Conservation (phyloP, 1,139 yeast genomes). For the Debaryomyces fabryi region DNA sequence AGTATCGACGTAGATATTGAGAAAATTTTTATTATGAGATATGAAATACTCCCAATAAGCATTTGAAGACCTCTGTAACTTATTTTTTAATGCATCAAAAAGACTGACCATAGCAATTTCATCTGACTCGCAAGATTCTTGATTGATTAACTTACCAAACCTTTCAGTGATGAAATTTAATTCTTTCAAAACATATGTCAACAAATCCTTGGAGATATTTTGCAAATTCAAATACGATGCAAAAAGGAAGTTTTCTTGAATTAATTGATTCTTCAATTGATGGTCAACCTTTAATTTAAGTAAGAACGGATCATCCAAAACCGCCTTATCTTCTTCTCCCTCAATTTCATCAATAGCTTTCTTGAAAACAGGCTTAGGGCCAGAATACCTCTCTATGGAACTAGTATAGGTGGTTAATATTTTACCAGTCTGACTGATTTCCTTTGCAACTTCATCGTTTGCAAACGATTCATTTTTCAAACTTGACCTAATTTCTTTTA, state of each 20-base stretch:
- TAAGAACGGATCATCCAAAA: conserved; percentile 47
- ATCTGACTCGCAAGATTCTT: conserved; percentile 19
- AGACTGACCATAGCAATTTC: conserved; percentile 12
- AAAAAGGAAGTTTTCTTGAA: conserved; percentile 47
- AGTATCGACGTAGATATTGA: conserved; percentile 35
- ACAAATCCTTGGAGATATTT: conserved; percentile 45
- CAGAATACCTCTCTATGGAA: conserved; percentile 39
- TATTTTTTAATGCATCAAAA: conserved; percentile 21
- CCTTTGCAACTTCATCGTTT: conserved; percentile 38
- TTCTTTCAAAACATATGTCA: conserved; percentile 44
- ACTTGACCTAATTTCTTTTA: conserved; percentile 46
- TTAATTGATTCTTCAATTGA: conserved; percentile 45
- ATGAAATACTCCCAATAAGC: conserved; percentile 47
- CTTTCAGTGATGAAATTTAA: conserved; percentile 36
- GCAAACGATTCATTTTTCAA: conserved; percentile 49
- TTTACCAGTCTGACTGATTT: conserved; percentile 45
- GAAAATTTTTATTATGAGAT: conserved; percentile 37
- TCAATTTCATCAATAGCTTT: conserved; percentile 20
- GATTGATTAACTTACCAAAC: conserved; percentile 33
- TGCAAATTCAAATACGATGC: conserved; percentile 50
- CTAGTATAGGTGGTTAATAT: conserved; percentile 34
- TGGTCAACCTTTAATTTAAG: conserved; percentile 44
- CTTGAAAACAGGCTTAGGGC: conserved; percentile 29
- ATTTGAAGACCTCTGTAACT: conserved; percentile 24
- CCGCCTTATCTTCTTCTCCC: conserved; percentile 29